These are phyloP conservation scores for Aspergillus hortae DNA, from an alignment of 2,329 filamentous ascomycete species.

Conservation along the genomic window DNA sequence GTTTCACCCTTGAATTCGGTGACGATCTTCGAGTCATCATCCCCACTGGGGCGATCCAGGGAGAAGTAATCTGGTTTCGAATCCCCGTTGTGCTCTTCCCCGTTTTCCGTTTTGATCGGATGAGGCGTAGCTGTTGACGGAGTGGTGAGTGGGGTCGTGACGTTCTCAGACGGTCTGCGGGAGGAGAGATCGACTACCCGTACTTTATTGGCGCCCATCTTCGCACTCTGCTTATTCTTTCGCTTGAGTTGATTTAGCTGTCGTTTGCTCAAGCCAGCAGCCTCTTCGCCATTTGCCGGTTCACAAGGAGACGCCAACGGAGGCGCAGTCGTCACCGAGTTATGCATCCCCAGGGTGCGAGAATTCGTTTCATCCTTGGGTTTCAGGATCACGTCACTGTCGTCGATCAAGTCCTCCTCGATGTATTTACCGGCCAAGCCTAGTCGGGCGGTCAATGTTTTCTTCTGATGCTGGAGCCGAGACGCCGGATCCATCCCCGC, in stretches of 20 bases:
- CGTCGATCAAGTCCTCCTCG: constrained; percentile 75
- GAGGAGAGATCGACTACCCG: constrained; percentile 82
- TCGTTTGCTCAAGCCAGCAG: constrained; percentile 72
- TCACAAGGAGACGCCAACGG: constrained; percentile 48
- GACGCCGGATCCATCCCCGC: constrained; percentile 77
- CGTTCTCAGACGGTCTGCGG: constrained; percentile 61
- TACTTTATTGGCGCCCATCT: constrained; percentile 84
- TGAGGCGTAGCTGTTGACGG: constrained; percentile 52
- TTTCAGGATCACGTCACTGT: constrained; percentile 54
- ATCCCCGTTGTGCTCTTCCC: constrained; percentile 56
- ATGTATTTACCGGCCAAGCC: constrained; percentile 81
- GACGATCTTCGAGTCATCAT: constrained; percentile 89
- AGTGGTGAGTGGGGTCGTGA: constrained; percentile 55
- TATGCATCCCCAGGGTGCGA: constrained; percentile 15
- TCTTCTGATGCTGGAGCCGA: constrained; percentile 82
- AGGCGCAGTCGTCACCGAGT: constrained; percentile 24
- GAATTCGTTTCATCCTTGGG: constrained; percentile 51
- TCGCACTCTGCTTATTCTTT: constrained; percentile 85
- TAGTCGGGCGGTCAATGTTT: constrained; percentile 75
- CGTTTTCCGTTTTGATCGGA: constrained; percentile 59
- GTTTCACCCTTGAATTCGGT: constrained; percentile 89
- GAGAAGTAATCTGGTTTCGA: constrained; percentile 83
- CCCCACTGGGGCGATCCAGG: constrained; percentile 72
- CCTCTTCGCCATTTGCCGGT: constrained; percentile 57
- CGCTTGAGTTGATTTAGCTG: constrained; percentile 93